phyloP scores from a whole-genome alignment of 2,329 filamentous ascomycete genomes.

The Sordariomycetes sp. region DNA sequence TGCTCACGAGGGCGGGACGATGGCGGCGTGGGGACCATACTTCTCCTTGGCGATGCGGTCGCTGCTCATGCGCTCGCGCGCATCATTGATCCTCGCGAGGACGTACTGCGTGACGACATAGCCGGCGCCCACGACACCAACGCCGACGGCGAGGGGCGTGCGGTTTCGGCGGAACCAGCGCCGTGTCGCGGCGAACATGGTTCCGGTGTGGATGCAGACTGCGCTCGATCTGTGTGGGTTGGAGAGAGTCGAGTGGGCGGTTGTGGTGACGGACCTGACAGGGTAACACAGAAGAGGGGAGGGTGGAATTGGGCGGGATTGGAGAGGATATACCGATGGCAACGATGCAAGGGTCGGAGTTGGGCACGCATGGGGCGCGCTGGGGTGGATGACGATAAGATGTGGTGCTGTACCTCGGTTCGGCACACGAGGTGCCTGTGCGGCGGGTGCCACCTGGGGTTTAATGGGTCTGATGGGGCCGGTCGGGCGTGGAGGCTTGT shows the following conservation, averaged over 20 bases:
- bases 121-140: conserved; percentile 77
- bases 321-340: neutral
- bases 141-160: conserved; percentile 78
- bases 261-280: neutral
- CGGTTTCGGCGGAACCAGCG: conserved; percentile 90
- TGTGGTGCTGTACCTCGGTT: neutral
- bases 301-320: neutral
- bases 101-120: conserved; percentile 93
- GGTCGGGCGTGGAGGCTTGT: neutral
- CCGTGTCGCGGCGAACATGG: conserved; percentile 62
- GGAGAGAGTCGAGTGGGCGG: neutral
- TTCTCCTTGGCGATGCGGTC: conserved; percentile 96
- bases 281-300: neutral
- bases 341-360: neutral
- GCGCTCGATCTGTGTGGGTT: neutral
- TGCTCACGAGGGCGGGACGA: neutral
- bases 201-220: conserved; percentile 2
- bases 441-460: neutral
- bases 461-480: neutral
- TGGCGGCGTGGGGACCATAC: conserved; percentile 31
- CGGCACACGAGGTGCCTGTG: neutral
- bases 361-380: neutral
- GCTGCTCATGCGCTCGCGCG: conserved; percentile 90
- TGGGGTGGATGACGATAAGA: neutral
- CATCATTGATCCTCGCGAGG: conserved; percentile 80